Evolutionary conservation across 2,329 filamentous ascomycete genomes (phyloP).

Genomic region (Pseudogymnoascus sp.): DNA sequence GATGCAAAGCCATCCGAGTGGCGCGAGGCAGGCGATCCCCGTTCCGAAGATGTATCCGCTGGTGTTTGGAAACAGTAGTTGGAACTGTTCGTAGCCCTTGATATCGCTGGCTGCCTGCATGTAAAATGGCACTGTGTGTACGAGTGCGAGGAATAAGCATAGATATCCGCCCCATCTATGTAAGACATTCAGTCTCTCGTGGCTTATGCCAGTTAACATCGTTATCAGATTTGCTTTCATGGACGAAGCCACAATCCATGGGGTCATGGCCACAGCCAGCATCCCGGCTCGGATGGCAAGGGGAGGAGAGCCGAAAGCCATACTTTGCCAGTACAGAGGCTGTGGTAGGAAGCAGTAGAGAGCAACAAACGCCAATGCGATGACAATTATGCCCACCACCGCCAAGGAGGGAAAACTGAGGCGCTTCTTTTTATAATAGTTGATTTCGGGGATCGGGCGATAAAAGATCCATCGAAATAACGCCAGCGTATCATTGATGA

Average conservation of each 20-base stretch:
- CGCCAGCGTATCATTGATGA: conserved; percentile 73
- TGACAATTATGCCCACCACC: conserved; percentile 58
- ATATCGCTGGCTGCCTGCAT: conserved; percentile 81
- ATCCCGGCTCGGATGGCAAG: conserved; percentile 82
- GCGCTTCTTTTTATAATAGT: conserved; percentile 52
- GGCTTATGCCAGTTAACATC: conserved; percentile 79
- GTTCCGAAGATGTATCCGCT: conserved; percentile 74
- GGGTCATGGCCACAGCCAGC: conserved; percentile 84
- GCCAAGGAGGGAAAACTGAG: conserved; percentile 76
- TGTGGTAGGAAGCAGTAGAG: conserved; percentile 82
- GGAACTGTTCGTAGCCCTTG: conserved; percentile 62
- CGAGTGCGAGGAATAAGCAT: conserved; percentile 70
- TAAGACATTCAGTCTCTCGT: conserved; percentile 84
- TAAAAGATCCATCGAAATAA: conserved; percentile 85
- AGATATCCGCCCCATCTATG: conserved; percentile 89
- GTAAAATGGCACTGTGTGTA: conserved; percentile 86
- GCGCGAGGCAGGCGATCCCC: conserved; percentile 72
- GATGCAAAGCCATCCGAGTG: conserved; percentile 73
- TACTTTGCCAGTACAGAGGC: conserved; percentile 83
- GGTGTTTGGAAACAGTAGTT: conserved; percentile 56
- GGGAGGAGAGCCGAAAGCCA: conserved; percentile 78
- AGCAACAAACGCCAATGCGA: conserved; percentile 63
- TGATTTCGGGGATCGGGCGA: conserved; percentile 69
- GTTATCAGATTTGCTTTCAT: conserved; percentile 87
- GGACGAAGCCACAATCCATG: conserved; percentile 83